Evolutionary conservation across 495 filamentous ascomycete species (phyloP).

Genomic region (Hapsidospora chrysogenum): DNA sequence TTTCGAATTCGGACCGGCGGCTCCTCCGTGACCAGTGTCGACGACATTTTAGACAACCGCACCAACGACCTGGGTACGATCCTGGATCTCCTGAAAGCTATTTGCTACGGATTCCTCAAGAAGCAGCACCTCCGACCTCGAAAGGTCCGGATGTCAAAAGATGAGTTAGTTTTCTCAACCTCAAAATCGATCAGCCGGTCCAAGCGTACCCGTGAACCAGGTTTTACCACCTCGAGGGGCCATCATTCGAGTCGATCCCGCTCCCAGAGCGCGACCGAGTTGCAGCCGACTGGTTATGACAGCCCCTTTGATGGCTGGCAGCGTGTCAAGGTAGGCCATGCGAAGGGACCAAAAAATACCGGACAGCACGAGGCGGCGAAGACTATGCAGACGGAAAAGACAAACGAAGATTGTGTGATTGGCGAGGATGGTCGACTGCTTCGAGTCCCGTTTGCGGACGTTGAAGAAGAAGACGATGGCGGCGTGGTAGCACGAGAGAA

Average conservation of each 20-base stretch:
- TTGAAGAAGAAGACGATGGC: not conserved
- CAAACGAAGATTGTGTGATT: conserved; percentile 6
- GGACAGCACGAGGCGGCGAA: not conserved
- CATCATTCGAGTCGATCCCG: too few species aligned
- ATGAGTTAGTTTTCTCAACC: conserved; percentile 1
- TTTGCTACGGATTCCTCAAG: conserved; percentile 50
- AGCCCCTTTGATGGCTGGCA: conserved; percentile 46
- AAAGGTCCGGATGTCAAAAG: conserved; percentile 5
- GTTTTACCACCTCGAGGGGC: too few species aligned
- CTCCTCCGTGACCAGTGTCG: conserved; percentile 10
- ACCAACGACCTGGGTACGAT: conserved; percentile 23
- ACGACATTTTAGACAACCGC: conserved; percentile 21
- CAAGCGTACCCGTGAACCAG: too few species aligned
- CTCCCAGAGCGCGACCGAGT: too few species aligned
- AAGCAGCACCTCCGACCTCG: conserved; percentile 47
- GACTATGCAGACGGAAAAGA: not conserved
- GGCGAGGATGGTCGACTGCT: conserved; percentile 15
- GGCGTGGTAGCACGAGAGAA: not conserved
- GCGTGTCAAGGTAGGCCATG: conserved; percentile 41
- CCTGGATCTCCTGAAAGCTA: conserved; percentile 41
- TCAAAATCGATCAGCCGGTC: too few species aligned
- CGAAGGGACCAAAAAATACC: not conserved
- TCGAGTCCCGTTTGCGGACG: conserved; percentile 15
- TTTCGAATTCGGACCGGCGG: conserved; percentile 35
- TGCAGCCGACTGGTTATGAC: too few species aligned